phyloP scores from a whole-genome alignment of 768 basidiomycete species.

The Lyophyllum shimeji region DNA sequence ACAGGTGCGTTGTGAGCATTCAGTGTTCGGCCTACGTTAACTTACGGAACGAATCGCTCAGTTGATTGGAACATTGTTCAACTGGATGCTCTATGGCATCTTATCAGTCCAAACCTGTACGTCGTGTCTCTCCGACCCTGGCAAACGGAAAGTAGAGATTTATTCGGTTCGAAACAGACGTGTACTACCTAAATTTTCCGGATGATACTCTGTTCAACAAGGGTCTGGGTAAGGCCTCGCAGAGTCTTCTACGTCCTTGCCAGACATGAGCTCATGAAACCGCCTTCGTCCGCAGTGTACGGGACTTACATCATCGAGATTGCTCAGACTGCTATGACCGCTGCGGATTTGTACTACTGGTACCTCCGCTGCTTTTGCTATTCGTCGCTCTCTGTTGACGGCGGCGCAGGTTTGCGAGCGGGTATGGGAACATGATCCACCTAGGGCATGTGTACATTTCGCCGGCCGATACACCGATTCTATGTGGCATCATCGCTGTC shows the following conservation, averaged over 20 bases:
- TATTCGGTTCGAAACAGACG: neutral
- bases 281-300: neutral
- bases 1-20: neutral
- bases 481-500: constrained; percentile 18
- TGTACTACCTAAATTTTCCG: constrained; percentile 1
- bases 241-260: neutral
- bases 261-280: neutral
- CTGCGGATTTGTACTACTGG: neutral
- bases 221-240: neutral
- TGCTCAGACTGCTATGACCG: neutral
- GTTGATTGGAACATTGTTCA: constrained; percentile 12
- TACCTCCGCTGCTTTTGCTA: neutral
- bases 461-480: constrained; percentile 16
- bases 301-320: neutral
- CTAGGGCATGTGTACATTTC: constrained; percentile 18
- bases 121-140: neutral
- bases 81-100: constrained; percentile 12
- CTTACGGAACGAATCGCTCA: neutral
- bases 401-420: constrained; percentile 14
- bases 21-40: too few species aligned
- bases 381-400: neutral
- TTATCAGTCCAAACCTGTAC: constrained; percentile 12
- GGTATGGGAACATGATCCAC: constrained; percentile 15
- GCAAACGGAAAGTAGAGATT: neutral
- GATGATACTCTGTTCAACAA: neutral